phyloP scores from a whole-genome alignment of 495 filamentous ascomycete genomes.

The Neurospora tetrasperma region DNA sequence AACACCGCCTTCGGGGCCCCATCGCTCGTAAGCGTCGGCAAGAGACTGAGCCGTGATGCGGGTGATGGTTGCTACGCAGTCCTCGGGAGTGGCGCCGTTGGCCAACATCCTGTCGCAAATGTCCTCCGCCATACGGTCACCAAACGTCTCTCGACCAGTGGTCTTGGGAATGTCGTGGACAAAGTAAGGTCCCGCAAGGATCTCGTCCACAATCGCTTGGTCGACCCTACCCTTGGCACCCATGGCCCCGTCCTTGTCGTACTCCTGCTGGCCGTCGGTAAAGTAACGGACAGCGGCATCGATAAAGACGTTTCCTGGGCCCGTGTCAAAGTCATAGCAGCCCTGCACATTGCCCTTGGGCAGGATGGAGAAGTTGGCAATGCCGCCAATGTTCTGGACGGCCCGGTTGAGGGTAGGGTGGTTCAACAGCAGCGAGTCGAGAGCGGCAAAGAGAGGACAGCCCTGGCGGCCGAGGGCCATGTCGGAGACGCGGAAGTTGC shows the following conservation, averaged over 20 bases:
- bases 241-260: not conserved
- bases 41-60: not conserved
- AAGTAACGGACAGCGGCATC: not conserved
- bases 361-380: not conserved
- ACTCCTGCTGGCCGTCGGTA: not conserved
- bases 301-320: not conserved
- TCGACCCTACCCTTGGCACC: not conserved
- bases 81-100: not conserved
- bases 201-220: not conserved
- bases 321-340: not conserved
- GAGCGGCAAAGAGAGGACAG: not conserved
- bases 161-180: not conserved
- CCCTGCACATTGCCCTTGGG: not conserved
- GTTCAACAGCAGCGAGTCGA: not conserved
- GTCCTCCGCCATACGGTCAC: not conserved
- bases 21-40: not conserved
- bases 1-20: not conserved
- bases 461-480: not conserved
- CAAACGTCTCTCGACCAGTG: not conserved
- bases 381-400: not conserved
- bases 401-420: not conserved
- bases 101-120: not conserved
- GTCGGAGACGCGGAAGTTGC: not conserved
- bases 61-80: not conserved
- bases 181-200: not conserved